These are phyloP conservation scores for Arthrocladium fulminans DNA, from an alignment of 2,329 filamentous ascomycete species.

Conservation along the genomic window DNA sequence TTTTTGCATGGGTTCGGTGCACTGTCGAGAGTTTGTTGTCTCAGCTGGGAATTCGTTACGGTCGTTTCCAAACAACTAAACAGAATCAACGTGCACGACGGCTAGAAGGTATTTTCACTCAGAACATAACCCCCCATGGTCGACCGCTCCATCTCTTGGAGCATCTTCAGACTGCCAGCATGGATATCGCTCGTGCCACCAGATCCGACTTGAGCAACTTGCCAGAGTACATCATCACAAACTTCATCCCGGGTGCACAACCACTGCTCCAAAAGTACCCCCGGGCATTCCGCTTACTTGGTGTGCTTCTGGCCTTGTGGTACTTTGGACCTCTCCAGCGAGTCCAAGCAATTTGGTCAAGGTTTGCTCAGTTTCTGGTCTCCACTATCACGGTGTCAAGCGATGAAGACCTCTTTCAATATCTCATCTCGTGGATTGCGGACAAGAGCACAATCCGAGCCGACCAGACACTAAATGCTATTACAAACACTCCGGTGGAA, in stretches of 20 bases:
- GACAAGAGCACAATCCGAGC: constrained; percentile 18
- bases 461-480: constrained; percentile 20
- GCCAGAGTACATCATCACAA: constrained; percentile 9
- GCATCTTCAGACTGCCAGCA: neutral
- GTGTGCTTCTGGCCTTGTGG: constrained; percentile 20
- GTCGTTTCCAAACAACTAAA: too few relatives aligned
- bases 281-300: constrained; percentile 19
- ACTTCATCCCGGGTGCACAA: constrained; percentile 19
- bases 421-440: constrained; percentile 17
- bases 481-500: constrained; percentile 17
- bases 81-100: too few relatives aligned
- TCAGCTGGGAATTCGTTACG: too few relatives aligned
- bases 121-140: too few relatives aligned
- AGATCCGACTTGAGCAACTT: constrained; percentile 7
- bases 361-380: constrained; percentile 18
- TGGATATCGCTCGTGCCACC: constrained; percentile 1
- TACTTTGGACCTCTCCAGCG: constrained; percentile 21
- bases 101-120: too few relatives aligned
- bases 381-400: constrained; percentile 18
- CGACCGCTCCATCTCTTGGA: neutral
- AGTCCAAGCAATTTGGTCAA: constrained; percentile 18
- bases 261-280: constrained; percentile 21
- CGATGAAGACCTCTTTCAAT: constrained; percentile 23
- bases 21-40: too few relatives aligned
- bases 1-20: too few relatives aligned